A percentile compares a stretch with the other conserved stretches of the same genome.
Evolutionary conservation across 176 grass and related monocot species (phyloP).

Genomic region (Bothriochloa decipiens): DNA sequence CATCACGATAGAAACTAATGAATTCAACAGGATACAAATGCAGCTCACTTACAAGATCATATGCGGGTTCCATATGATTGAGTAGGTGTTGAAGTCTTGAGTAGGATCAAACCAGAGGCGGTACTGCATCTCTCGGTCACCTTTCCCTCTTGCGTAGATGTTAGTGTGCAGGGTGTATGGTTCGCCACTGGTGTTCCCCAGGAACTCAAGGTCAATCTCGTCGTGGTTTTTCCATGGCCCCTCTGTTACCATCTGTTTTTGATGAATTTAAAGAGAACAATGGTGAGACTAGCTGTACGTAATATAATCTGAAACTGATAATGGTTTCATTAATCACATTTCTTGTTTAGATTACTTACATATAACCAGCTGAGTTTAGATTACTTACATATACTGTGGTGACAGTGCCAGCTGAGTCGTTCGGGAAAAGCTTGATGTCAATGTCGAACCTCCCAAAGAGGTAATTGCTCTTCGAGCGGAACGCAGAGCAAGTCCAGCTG

Average conservation of each 20-base stretch:
- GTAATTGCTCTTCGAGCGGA: conserved; percentile 55
- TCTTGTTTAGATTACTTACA: conserved; percentile 29
- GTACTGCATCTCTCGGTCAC: conserved; percentile 59
- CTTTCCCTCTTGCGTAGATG: conserved; percentile 62
- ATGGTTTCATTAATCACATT: not conserved
- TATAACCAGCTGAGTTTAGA: conserved; percentile 38
- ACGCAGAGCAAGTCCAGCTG: conserved; percentile 31
- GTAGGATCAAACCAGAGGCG: conserved; percentile 80
- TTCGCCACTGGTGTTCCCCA: conserved; percentile 57
- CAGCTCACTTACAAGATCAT: conserved; percentile 49
- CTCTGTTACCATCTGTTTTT: conserved; percentile 41
- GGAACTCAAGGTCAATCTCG: conserved; percentile 73
- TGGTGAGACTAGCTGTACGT: conserved; percentile 41
- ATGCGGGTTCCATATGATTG: conserved; percentile 62
- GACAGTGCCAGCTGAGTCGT: conserved; percentile 59
- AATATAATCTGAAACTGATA: not conserved
- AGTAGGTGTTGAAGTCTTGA: conserved; percentile 67
- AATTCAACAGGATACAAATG: not conserved
- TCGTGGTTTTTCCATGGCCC: conserved; percentile 48
- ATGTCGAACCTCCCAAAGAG: conserved; percentile 68
- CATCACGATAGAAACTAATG: not conserved
- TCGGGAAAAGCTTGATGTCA: conserved; percentile 56
- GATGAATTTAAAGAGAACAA: not conserved
- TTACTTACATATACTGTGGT: conserved; percentile 32
- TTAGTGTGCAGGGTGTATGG: conserved; percentile 77